Conservation (phyloP, 2,329 filamentous ascomycete species). For the Xylariomycetidae sp. region DNA sequence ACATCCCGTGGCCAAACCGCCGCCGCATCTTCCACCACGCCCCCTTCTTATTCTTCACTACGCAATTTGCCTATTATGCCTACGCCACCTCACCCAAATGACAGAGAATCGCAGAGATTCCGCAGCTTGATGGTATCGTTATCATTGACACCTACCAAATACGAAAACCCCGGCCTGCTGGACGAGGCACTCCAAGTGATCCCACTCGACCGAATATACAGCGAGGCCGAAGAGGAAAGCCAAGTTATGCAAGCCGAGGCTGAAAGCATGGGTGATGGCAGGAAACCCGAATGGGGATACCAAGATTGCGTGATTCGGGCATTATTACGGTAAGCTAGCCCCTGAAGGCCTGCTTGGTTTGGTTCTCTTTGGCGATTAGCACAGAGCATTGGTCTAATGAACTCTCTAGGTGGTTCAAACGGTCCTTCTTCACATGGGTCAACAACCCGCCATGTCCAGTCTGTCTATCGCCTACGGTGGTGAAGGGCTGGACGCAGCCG, state of each 20-base stretch:
- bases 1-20: slow-evolving; percentile 32
- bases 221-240: slow-evolving; percentile 88
- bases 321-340: slow-evolving; percentile 65
- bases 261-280: slow-evolving; percentile 75
- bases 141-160: slow-evolving; percentile 84
- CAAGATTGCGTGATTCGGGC: slow-evolving; percentile 94
- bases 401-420: slow-evolving; percentile 80
- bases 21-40: slow-evolving; percentile 27
- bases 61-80: slow-evolving; percentile 66
- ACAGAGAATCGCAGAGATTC: slow-evolving; percentile 68
- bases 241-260: slow-evolving; percentile 86
- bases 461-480: slow-evolving; percentile 79
- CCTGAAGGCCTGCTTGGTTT: not conserved
- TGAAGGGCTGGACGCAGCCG: slow-evolving; percentile 77
- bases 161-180: slow-evolving; percentile 90
- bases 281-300: slow-evolving; percentile 88
- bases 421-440: slow-evolving; percentile 92
- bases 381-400: no score
- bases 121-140: slow-evolving; percentile 79
- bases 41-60: slow-evolving; percentile 57
- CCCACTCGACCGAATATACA: slow-evolving; percentile 85
- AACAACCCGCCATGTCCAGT: slow-evolving; percentile 86
- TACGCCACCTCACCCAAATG: slow-evolving; percentile 62
- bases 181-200: slow-evolving; percentile 87
- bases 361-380: no score